These are phyloP conservation scores for Macrocybe gigantea DNA, from an alignment of 768 basidiomycete species.

Conservation along the genomic window DNA sequence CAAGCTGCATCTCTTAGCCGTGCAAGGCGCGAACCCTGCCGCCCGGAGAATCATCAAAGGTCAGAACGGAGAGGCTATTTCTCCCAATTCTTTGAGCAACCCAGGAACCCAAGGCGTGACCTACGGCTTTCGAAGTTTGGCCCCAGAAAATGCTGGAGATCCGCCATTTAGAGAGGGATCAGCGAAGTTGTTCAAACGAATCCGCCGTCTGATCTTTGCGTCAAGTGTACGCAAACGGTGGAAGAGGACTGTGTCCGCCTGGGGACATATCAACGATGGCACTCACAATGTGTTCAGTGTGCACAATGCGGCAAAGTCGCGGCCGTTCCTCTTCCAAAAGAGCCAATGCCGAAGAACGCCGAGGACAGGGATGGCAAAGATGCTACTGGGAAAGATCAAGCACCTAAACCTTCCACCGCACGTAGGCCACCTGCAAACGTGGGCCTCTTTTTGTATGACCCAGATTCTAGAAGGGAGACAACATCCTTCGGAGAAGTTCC, in stretches of 20 bases:
- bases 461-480: slow-evolving; percentile 62
- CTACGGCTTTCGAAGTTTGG: slow-evolving; percentile 89
- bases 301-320: slow-evolving; percentile 72
- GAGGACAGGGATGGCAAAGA: slow-evolving; percentile 43
- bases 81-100: slow-evolving; percentile 42
- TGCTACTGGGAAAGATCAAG: slow-evolving; percentile 28
- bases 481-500: slow-evolving; percentile 71
- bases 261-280: slow-evolving; percentile 97
- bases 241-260: slow-evolving; percentile 96
- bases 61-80: slow-evolving; percentile 59
- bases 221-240: slow-evolving; percentile 83
- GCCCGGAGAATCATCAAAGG: slow-evolving; percentile 72
- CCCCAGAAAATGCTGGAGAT: slow-evolving; percentile 87
- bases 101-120: slow-evolving; percentile 81
- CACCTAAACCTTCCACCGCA: slow-evolving; percentile 56
- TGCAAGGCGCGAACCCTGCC: slow-evolving; percentile 76
- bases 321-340: slow-evolving; percentile 53
- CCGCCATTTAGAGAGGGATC: slow-evolving; percentile 62
- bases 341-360: slow-evolving; percentile 43
- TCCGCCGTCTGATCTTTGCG: slow-evolving; percentile 87
- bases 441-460: slow-evolving; percentile 69
- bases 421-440: slow-evolving; percentile 81
- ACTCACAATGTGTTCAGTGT: slow-evolving; percentile 91
- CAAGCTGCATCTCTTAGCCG: slow-evolving; percentile 86
- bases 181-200: slow-evolving; percentile 53